Percentiles rank a stretch among this genome's conserved stretches.
Conservation (phyloP, 176 grass and related monocot genomes). For the Miscanthus lutarioriparius region DNA sequence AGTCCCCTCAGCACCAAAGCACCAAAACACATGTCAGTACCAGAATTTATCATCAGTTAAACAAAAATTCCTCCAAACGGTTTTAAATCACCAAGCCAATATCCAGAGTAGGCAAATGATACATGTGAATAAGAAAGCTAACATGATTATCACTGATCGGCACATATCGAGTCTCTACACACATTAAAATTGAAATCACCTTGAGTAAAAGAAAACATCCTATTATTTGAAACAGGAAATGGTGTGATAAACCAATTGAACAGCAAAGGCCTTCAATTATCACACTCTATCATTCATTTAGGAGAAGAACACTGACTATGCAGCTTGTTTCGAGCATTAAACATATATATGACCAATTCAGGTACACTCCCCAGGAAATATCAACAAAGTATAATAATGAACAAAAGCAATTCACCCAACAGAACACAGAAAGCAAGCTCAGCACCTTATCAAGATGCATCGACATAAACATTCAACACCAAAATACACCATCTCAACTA, state of each 20-base stretch:
- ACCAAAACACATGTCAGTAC: background rate
- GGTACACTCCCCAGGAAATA: background rate
- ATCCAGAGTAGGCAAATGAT: background rate
- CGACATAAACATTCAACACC: background rate
- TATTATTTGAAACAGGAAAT: background rate
- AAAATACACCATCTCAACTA: background rate
- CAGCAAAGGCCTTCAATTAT: background rate
- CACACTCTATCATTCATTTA: background rate
- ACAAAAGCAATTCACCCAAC: background rate
- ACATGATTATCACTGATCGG: background rate
- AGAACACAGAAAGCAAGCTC: background rate
- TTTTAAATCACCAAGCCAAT: background rate
- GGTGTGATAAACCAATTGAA: constrained; percentile 2
- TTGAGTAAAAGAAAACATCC: background rate
- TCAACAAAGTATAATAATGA: background rate
- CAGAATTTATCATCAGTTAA: background rate
- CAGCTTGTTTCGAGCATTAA: background rate
- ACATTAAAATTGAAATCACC: background rate
- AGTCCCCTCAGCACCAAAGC: background rate
- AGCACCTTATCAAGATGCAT: background rate
- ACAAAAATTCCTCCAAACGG: background rate
- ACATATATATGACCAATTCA: background rate
- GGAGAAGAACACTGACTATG: background rate
- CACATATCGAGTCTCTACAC: background rate
- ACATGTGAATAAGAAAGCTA: background rate